phyloP scores from a whole-genome alignment of 1,284 basidiomycete genomes.

The Malassezia japonica region DNA sequence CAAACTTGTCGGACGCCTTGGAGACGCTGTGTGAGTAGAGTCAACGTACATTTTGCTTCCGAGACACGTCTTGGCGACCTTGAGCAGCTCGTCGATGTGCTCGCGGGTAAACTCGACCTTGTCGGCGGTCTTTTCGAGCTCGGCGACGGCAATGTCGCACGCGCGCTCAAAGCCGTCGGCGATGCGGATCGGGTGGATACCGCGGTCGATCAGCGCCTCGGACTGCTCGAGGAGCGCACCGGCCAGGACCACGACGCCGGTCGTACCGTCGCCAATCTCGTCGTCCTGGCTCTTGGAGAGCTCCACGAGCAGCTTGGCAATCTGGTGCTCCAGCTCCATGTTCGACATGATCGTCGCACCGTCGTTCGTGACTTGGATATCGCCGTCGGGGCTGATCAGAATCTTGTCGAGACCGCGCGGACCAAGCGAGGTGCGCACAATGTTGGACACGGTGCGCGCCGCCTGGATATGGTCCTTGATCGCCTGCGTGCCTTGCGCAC shows the following conservation, averaged over 20 bases:
- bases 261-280: slow-evolving; percentile 98
- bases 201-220: slow-evolving; percentile 76
- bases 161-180: slow-evolving; percentile 96
- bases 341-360: slow-evolving; percentile 58
- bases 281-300: slow-evolving; percentile 96
- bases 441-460: slow-evolving; percentile 87
- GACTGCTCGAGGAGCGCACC: slow-evolving; percentile 86
- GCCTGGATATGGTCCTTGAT: slow-evolving; percentile 65
- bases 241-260: slow-evolving; percentile 94
- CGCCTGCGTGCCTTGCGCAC: slow-evolving; percentile 85
- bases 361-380: slow-evolving; percentile 98
- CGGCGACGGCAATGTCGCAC: slow-evolving; percentile 74
- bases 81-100: slow-evolving; percentile 63
- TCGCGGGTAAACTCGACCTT: slow-evolving; percentile 70
- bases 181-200: slow-evolving; percentile 95
- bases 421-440: slow-evolving; percentile 86
- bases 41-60: slow-evolving; percentile 83
- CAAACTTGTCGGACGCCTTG: slow-evolving; percentile 88
- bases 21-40: slow-evolving; percentile 63
- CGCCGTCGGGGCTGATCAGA: slow-evolving; percentile 92
- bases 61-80: slow-evolving; percentile 88
- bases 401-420: slow-evolving; percentile 98
- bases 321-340: slow-evolving; percentile 83
- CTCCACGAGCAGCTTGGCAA: slow-evolving; percentile 93
- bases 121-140: slow-evolving; percentile 89